Percentiles rank a stretch among this genome's conserved stretches.
These are phyloP conservation scores for Fomitopsis palustris DNA, from an alignment of 1,284 basidiomycete species.

Conservation along the genomic window DNA sequence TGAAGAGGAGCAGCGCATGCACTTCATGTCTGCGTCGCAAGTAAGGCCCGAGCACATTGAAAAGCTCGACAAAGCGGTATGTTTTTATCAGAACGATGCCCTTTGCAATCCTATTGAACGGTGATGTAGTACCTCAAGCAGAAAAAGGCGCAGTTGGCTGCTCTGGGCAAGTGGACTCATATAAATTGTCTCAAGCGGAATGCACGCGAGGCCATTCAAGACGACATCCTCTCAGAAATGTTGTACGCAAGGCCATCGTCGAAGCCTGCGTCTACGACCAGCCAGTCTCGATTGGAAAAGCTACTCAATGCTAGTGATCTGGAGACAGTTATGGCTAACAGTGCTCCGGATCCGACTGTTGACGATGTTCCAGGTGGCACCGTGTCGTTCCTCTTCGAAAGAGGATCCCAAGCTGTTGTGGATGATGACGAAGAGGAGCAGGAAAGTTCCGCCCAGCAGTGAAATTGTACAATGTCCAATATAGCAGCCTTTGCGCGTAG, in stretches of 20 bases:
- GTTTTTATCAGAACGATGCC: slow-evolving; percentile 11
- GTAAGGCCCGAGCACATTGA: slow-evolving; percentile 45
- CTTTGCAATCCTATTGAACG: neutral
- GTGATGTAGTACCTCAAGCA: slow-evolving; percentile 58
- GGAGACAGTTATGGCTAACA: slow-evolving; percentile 37
- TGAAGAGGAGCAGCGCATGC: slow-evolving; percentile 32
- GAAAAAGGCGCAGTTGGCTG: slow-evolving; percentile 75
- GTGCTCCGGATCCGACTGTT: slow-evolving; percentile 24
- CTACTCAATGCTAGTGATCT: slow-evolving; percentile 43
- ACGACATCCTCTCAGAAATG: slow-evolving; percentile 58
- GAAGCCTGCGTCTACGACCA: slow-evolving; percentile 9
- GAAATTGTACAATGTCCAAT: no score
- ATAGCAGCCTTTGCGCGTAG: no score
- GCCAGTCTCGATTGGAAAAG: slow-evolving; percentile 31
- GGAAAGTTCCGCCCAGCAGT: neutral
- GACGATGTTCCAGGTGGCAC: slow-evolving; percentile 60
- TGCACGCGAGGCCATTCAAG: slow-evolving; percentile 49
- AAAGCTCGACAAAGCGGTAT: slow-evolving; percentile 54
- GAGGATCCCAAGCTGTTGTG: slow-evolving; percentile 29
- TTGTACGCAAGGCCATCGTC: slow-evolving; percentile 33
- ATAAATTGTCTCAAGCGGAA: slow-evolving; percentile 62
- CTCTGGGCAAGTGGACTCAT: slow-evolving; percentile 88
- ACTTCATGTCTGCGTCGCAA: slow-evolving; percentile 75
- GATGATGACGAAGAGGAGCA: slow-evolving; percentile 1
- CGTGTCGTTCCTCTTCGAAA: slow-evolving; percentile 71